Percentiles rank a stretch among this genome's conserved stretches.
These are phyloP conservation scores for Pestalotiopsis sp. DNA, from an alignment of 2,329 filamentous ascomycete species.

Conservation along the genomic window DNA sequence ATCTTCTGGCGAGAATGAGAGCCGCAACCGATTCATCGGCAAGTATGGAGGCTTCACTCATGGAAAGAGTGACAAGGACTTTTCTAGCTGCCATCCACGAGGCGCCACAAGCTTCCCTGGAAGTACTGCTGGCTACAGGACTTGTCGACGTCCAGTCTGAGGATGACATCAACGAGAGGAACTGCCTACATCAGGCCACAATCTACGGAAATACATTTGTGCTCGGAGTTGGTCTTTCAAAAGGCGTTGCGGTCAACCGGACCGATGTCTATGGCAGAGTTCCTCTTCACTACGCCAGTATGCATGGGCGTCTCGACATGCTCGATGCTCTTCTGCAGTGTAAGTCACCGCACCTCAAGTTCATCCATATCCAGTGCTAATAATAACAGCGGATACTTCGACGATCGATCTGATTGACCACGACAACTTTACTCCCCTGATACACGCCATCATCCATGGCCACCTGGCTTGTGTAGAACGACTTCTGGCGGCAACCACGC, in stretches of 20 bases:
- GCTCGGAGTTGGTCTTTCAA: constrained; percentile 73
- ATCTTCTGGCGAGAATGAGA: constrained; percentile 77
- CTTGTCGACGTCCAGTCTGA: constrained; percentile 90
- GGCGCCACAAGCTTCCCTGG: constrained; percentile 75
- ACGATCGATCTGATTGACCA: constrained; percentile 91
- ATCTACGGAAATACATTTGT: constrained; percentile 88
- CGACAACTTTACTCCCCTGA: constrained; percentile 95
- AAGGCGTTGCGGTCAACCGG: constrained; percentile 74
- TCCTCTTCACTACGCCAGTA: constrained; percentile 92
- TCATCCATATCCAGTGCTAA: constrained; percentile 15
- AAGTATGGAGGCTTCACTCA: constrained; percentile 55
- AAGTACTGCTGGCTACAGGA: constrained; percentile 76
- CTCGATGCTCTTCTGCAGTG: constrained; percentile 72
- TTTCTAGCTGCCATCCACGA: constrained; percentile 91
- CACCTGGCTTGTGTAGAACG: constrained; percentile 79
- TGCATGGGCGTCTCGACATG: constrained; percentile 89
- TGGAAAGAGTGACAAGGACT: constrained; percentile 82
- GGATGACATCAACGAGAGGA: constrained; percentile 97
- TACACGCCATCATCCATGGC: constrained; percentile 91
- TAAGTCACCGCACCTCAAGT: constrained; percentile 33
- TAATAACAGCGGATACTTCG: constrained; percentile 59
- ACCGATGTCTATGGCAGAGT: constrained; percentile 94
- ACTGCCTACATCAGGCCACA: constrained; percentile 94
- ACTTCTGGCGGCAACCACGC: constrained; percentile 76
- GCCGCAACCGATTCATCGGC: constrained; percentile 48